Evolutionary conservation across 345 rosid species (phyloP).

Genomic region (Xanthoceras sorbifolium): DNA sequence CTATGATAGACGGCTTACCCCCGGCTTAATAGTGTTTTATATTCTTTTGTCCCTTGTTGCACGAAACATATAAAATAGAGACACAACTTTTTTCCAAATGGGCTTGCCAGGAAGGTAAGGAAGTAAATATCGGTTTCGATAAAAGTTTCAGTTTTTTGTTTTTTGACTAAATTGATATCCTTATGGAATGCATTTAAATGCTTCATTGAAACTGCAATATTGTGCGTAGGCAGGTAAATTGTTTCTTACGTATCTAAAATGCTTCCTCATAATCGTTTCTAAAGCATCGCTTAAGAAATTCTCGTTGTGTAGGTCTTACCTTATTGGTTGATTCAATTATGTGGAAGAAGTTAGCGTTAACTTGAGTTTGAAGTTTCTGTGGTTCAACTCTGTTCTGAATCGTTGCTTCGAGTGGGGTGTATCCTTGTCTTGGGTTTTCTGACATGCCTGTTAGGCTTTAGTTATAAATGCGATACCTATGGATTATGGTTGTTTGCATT

Average conservation of each 20-base stretch:
- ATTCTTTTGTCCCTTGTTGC: too few species aligned
- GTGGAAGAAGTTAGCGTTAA: constrained; percentile 87
- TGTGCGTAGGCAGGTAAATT: constrained; percentile 63
- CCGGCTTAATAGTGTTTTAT: too few species aligned
- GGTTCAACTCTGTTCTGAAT: constrained; percentile 95
- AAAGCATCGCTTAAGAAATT: constrained; percentile 27
- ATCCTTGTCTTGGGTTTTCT: constrained; percentile 53
- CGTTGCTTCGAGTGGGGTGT: constrained; percentile 99
- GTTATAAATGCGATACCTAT: neutral
- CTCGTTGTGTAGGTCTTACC: constrained; percentile 69
- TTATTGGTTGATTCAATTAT: constrained; percentile 77
- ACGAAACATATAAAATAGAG: too few species aligned
- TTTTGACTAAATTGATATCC: constrained; percentile 77
- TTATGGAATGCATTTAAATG: constrained; percentile 59
- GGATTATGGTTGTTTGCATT: neutral
- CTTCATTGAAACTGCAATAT: constrained; percentile 54
- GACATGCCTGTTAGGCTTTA: neutral
- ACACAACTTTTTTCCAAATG: too few species aligned
- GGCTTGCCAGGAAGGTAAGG: too few species aligned
- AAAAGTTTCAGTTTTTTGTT: constrained; percentile 26
- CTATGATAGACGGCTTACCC: too few species aligned
- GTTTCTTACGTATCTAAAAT: neutral
- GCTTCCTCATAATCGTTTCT: constrained; percentile 14
- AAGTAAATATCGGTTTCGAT: too few species aligned
- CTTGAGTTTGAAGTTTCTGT: constrained; percentile 96